A percentile compares a stretch with the other conserved stretches of the same genome.
Evolutionary conservation across 2,329 filamentous ascomycete species (phyloP).

Genomic region (Orbilia ellipsospora): DNA sequence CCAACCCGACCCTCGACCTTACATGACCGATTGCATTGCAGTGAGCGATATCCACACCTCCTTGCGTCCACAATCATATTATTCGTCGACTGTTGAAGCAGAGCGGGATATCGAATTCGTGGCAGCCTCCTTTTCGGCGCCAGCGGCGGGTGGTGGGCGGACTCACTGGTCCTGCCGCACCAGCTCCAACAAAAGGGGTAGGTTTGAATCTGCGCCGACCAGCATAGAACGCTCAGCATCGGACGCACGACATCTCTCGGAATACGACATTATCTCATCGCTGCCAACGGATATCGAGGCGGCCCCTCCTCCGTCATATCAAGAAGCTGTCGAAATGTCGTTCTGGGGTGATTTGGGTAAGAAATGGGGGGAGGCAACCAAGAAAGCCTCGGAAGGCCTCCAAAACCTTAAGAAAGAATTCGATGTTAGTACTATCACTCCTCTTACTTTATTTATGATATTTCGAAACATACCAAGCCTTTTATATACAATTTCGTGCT

Average conservation of each 20-base stretch:
- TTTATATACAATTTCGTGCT: constrained; percentile 20
- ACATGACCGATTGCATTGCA: constrained; percentile 55
- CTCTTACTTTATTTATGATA: constrained; percentile 9
- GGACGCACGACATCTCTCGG: constrained; percentile 52
- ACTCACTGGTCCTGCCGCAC: constrained; percentile 51
- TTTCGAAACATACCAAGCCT: constrained; percentile 6
- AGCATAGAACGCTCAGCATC: constrained; percentile 43
- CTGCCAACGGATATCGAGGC: constrained; percentile 45
- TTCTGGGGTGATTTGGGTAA: constrained; percentile 50
- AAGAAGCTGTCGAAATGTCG: constrained; percentile 52
- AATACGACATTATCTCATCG: constrained; percentile 55
- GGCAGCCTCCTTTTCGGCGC: constrained; percentile 53
- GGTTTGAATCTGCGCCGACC: constrained; percentile 49
- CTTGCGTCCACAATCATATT: constrained; percentile 19
- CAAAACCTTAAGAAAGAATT: constrained; percentile 43
- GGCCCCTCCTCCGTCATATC: constrained; percentile 51
- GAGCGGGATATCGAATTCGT: constrained; percentile 46
- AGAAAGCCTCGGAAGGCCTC: constrained; percentile 39
- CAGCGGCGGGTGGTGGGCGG: constrained; percentile 52
- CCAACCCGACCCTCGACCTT: constrained; percentile 45
- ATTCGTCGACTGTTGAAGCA: constrained; percentile 45
- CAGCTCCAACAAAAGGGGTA: constrained; percentile 55
- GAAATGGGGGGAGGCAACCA: constrained; percentile 50
- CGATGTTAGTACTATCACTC: constrained; percentile 30
- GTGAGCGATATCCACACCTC: constrained; percentile 47